Evolutionary conservation across 202 grass and related monocot species (phyloP), one percentile per base, ranked within the genome.

Genomic region (Bolboschoenoplectus hybrid): DNA sequence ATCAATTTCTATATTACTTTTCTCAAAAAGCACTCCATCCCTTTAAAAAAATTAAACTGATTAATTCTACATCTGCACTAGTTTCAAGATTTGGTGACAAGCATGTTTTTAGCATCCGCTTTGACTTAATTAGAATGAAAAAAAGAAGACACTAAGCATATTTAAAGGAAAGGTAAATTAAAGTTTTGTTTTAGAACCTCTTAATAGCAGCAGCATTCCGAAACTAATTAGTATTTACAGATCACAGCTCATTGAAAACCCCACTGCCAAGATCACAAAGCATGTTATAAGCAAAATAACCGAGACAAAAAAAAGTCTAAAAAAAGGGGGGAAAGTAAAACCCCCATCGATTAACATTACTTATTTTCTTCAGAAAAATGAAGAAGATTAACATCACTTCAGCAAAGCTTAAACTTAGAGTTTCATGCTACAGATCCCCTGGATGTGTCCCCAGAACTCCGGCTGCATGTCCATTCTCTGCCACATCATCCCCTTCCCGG

Each of bases 391-490:
- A 34, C 49, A 81, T 50, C 0, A 19, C 52, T 60, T 79, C 19
- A 79, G 14, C 13, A 39, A 57, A 57, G 34, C 53, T 74, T 60
- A 60, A 60, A 60, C 9, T 95, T 70, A 96, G 57, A 98, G 86
- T 69, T 90, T 46, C 32, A 91, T 50, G 61, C 74, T 92, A 74
- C 91, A 94, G 2, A 88, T 84, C 1, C 79, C 86, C 69, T 94
- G 91, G 20, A 91, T 87, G 83, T 94, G 80, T 19, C 92, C 92
- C 52, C 89, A 84, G 58, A 88, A 97, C 50, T 90, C 92, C 13
- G 11, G 62, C 9, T 88, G 86, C 60, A 88, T 80, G 5, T 55
- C 67, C 26, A 51, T 63, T 63, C 62, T 69, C 80, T 80, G 79
- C 91, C 91, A 94, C 75, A 67, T 75, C 69, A 67, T 81, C 78